phyloP scores from a whole-genome alignment of 345 rosid species.

The Citrus reticulata region DNA sequence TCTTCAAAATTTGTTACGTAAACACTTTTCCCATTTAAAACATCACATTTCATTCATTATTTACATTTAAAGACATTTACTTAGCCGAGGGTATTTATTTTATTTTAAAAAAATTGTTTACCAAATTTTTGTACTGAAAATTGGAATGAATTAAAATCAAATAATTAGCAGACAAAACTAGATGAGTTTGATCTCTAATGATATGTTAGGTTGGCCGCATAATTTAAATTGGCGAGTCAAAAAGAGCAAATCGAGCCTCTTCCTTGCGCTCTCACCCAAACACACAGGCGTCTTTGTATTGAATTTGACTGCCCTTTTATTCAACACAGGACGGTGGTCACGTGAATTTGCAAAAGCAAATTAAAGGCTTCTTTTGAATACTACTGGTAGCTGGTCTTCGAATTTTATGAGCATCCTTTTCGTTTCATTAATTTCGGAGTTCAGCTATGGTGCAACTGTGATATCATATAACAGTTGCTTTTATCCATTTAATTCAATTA shows the following conservation, averaged over 20 bases:
- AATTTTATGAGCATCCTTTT: background rate
- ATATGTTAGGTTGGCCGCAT: constrained; percentile 10
- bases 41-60: too few relatives aligned
- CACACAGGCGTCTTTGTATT: background rate
- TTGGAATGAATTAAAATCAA: too few relatives aligned
- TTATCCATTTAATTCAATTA: fast-evolving
- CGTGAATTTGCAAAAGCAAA: constrained; percentile 1
- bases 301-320: background rate
- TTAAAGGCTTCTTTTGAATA: background rate
- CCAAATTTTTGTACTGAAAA: background rate
- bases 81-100: too few relatives aligned
- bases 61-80: too few relatives aligned
- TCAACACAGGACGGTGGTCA: background rate
- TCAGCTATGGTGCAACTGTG: fast-evolving
- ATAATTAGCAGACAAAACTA: background rate
- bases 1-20: too few relatives aligned
- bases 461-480: fast-evolving
- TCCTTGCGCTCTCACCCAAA: background rate
- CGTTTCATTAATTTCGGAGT: background rate
- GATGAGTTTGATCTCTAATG: too few relatives aligned
- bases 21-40: too few relatives aligned
- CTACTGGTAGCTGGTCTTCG: background rate
- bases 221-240: constrained; percentile 16
- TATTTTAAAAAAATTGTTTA: too few relatives aligned
- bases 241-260: background rate